phyloP scores from a whole-genome alignment of 2,329 filamentous ascomycete species.

The Peltaster fructicola region DNA sequence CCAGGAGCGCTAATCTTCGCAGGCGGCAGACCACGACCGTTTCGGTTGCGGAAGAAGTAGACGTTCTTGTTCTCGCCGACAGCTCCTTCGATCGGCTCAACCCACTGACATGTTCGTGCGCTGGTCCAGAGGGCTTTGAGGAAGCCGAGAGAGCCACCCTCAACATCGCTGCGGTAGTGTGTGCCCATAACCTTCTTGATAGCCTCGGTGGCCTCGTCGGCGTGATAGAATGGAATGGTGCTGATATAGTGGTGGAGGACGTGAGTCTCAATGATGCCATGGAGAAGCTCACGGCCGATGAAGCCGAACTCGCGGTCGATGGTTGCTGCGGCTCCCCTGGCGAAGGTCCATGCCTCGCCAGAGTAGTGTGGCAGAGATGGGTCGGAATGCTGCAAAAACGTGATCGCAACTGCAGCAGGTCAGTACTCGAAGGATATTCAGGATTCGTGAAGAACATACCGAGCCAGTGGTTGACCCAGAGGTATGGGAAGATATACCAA shows the following conservation, averaged over 20 bases:
- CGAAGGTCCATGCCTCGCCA: conserved; percentile 73
- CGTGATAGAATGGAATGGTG: conserved; percentile 91
- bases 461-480: conserved; percentile 99
- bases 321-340: conserved; percentile 82
- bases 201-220: conserved; percentile 82
- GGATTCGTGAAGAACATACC: conserved; percentile 40
- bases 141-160: conserved; percentile 67
- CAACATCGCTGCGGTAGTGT: conserved; percentile 76
- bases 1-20: conserved; percentile 13
- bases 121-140: conserved; percentile 64
- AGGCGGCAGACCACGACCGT: conserved; percentile 56
- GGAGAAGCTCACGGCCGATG: conserved; percentile 74
- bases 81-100: conserved; percentile 75
- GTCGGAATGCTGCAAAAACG: conserved; percentile 93
- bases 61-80: conserved; percentile 67
- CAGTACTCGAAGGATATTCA: conserved; percentile 11
- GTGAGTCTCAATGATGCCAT: conserved; percentile 95
- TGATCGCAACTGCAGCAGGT: conserved; percentile 60
- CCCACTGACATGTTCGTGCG: conserved; percentile 85
- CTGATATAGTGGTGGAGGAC: conserved; percentile 96
- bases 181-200: conserved; percentile 90
- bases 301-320: conserved; percentile 97
- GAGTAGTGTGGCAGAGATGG: conserved; percentile 86
- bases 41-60: conserved; percentile 88
- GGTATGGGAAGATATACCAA: conserved; percentile 89